Base-by-base conservation (phyloP, 1,284 basidiomycete genomes). In the Puccinia horiana region DNA sequence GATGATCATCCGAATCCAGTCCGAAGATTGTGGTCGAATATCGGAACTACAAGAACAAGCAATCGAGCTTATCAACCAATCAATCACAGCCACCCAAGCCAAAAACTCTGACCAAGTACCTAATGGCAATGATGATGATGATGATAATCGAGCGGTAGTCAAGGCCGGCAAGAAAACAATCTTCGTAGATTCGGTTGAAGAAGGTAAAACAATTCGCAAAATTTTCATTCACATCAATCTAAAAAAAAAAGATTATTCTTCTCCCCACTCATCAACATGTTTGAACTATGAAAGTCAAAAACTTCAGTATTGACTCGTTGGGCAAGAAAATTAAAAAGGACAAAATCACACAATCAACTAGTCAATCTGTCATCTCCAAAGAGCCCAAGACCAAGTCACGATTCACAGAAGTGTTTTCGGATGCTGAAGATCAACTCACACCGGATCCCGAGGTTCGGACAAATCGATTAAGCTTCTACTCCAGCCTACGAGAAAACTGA, bases 181-280 rank as follows among this genome's bases (percentile, higher is more conserved):
- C 29, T 80, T 80, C 47, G 65, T 80, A 23, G 77, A 80, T 72
- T 72, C 77, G 16, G 42, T 80, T 47, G 77, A 80, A 37, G 77
- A 80, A 69, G 77, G 77, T 80, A 29, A 70, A 4, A 1, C n/a
- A 42, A 35, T 18, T n/a, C 23, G 3, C n/a, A 29, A n/a, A n/a
- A 26, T 32, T 6, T 56, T 75, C 23, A 61, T 1, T 40, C 2
- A 42, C 42, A 44, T 67, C 32, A 35, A 40, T 40, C 35, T 65
- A 2, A 63, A 35, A 8, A 6, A 9, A 32, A 3, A 3, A 63
- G n/a, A 52, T 18, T 52, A 6, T n/a, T n/a, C n/a, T n/a, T n/a
- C n/a, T n/a, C n/a, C n/a, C n/a, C n/a, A n/a, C n/a, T n/a, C n/a
- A n/a, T n/a, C n/a, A n/a, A n/a, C n/a, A n/a, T n/a, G n/a, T n/a